Evolutionary conservation across 108 stramenopile genomes (phyloP), one percentile per base, ranked within the genome.

Genomic region (Cyclostephanos tholiformis): DNA sequence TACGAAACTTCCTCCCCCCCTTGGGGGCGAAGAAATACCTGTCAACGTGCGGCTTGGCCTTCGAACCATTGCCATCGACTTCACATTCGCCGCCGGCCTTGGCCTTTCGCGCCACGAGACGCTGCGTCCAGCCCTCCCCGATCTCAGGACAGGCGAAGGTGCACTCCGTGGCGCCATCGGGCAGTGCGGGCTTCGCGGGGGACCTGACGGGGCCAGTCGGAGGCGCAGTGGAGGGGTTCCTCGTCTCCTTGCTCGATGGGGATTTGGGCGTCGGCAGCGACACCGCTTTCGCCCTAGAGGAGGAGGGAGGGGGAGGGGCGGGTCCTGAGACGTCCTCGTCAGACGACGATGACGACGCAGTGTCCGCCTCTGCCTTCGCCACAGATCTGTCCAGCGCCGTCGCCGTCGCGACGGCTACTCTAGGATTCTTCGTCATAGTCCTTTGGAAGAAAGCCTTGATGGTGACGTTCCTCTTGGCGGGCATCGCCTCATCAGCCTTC

Each of bases 111-210:
- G 29, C 27, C 36, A 69, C 69, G 22, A 43, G 20, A 13, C 36
- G 20, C 57, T 60, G 57, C 27, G 69, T 69, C 69, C 69, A 69
- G 16, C 69, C 69, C 36, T 69, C 69, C 10, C 69, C 69, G 27
- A 69, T 59, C 32, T 69, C 69, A 13, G 69, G 61, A 62, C 61
- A 62, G 0, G 61, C 39, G 20, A 43, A 38, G n/a, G 61, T 62
- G 20, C 36, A 43, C 20, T 62, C 61, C n/a, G 30, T 62, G 20
- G 35, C 36, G 29, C 61, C 61, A 4, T 38, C n/a, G 61, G 61
- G 61, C 0, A 62, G 61, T 22, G 41, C 22, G 4, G 59, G 59
- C 36, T 38, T 60, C 36, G 19, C 29, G 59, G 59, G 59, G 19
- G 59, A 60, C 32, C 38, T 60, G 59, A 60, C 38, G 59, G 2